These are phyloP conservation scores for Beauveria asiatica DNA, from an alignment of 2,329 filamentous ascomycete genomes.

Conservation along the genomic window DNA sequence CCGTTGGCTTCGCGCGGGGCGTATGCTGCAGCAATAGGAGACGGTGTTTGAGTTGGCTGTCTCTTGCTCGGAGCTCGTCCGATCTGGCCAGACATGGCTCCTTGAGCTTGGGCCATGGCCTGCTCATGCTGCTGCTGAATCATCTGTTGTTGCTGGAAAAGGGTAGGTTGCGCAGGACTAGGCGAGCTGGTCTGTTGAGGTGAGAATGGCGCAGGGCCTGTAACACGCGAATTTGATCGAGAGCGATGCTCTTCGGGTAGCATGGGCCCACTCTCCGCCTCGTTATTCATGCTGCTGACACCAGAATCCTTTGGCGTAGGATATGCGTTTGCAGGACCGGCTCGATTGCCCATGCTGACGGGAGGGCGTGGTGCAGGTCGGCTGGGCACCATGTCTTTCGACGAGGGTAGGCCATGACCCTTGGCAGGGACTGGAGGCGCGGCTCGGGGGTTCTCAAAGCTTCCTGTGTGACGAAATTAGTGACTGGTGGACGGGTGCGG, in stretches of 20 bases:
- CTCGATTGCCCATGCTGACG: slow-evolving; percentile 48
- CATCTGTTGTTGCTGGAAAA: slow-evolving; percentile 54
- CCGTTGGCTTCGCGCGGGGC: slow-evolving; percentile 8
- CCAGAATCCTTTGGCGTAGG: slow-evolving; percentile 50
- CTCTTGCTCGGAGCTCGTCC: slow-evolving; percentile 68
- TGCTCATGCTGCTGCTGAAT: slow-evolving; percentile 78
- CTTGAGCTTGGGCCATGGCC: slow-evolving; percentile 70
- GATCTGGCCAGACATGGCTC: slow-evolving; percentile 63
- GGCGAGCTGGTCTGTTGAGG: slow-evolving; percentile 31
- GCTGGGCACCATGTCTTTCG: slow-evolving; percentile 59
- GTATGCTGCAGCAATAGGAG: slow-evolving; percentile 9
- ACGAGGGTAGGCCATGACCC: slow-evolving; percentile 34
- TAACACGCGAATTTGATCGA: slow-evolving; percentile 57
- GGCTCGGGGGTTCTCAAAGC: slow-evolving; percentile 93
- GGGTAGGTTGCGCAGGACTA: slow-evolving; percentile 32
- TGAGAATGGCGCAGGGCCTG: slow-evolving; percentile 43
- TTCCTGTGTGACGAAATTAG: slow-evolving; percentile 41
- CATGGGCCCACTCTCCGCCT: slow-evolving; percentile 52
- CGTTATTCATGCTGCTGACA: slow-evolving; percentile 51
- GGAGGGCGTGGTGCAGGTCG: slow-evolving; percentile 87
- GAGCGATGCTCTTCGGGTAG: slow-evolving; percentile 60
- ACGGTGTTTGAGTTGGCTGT: slow-evolving; percentile 31
- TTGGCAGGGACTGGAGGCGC: slow-evolving; percentile 75
- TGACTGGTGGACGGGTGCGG: too few relatives aligned
- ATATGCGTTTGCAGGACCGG: slow-evolving; percentile 43